These are phyloP conservation scores for Curvularia spicifera DNA, from an alignment of 2,329 filamentous ascomycete species.

Conservation along the genomic window DNA sequence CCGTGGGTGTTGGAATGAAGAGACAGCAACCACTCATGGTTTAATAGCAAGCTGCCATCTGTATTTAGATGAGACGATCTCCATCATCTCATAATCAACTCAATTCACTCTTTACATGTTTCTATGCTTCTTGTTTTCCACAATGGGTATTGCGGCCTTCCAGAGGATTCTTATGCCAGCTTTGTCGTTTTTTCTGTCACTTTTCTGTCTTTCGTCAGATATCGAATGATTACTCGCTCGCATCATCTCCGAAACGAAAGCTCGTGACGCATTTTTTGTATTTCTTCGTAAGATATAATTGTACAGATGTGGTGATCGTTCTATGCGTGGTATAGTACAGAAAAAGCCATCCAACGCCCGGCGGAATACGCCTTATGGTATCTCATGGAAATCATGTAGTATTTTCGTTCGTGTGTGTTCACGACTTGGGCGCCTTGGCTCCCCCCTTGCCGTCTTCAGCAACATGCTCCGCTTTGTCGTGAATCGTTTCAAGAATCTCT, in stretches of 20 bases:
- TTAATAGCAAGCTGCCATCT: too few relatives aligned
- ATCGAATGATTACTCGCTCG: too few relatives aligned
- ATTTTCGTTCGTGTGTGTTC: background rate
- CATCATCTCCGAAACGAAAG: too few relatives aligned
- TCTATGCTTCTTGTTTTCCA: too few relatives aligned
- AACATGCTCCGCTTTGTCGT: conserved; percentile 34
- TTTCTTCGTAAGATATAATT: conserved; percentile 6
- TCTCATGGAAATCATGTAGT: conserved; percentile 15
- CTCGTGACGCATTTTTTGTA: conserved; percentile 1
- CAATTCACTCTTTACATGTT: too few relatives aligned
- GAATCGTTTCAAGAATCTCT: conserved; percentile 36
- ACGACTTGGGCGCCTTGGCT: conserved; percentile 15
- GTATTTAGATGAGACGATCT: too few relatives aligned
- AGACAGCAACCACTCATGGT: too few relatives aligned
- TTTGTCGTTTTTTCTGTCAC: too few relatives aligned
- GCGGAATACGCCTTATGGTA: conserved; percentile 4
- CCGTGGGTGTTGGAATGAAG: too few relatives aligned
- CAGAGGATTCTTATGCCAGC: background rate
- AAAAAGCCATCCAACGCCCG: conserved; percentile 15
- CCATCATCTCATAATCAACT: too few relatives aligned
- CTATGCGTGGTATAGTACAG: conserved; percentile 13
- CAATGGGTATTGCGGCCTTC: background rate
- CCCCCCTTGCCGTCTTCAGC: conserved; percentile 15
- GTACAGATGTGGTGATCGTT: conserved; percentile 10
- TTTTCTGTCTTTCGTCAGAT: too few relatives aligned